Evolutionary conservation across 768 basidiomycete species (phyloP), one percentile per base, ranked within the genome.

Genomic region (Kwoniella europaea): DNA sequence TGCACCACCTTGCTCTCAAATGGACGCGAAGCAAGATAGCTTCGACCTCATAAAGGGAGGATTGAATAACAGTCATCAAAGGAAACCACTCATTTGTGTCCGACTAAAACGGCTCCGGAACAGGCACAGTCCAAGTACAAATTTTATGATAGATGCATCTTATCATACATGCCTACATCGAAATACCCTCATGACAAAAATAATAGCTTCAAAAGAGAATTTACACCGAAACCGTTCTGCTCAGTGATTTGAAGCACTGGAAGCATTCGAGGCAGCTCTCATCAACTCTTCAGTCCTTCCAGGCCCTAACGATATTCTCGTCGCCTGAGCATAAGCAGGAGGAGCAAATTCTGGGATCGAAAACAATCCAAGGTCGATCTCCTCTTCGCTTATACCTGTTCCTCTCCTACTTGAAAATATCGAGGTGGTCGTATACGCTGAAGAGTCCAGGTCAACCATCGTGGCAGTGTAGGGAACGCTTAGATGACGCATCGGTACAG

Each of bases 261-360:
- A 58, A 58, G 57, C 57, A n/a, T 35, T 58, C 6, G 57, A 58
- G 27, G 24, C 24, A 15, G 27, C 27, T 35, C 57, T 27, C 16
- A 16, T 41, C 20, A 58, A 27, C 27, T 58, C 20, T 35, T 58
- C 57, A 3, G 27, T 58, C 27, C 27, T 58, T 35, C 57, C 59
- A 20, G 35, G 59, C 18, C 59, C 59, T 24, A 46, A 43, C 6
- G 59, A 61, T 43, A 61, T 61, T n/a, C 59, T 61, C 9, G 59
- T 61, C 13, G 59, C 59, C 41, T 61, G 59, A 61, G 59, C 59
- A 24, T 61, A 61, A 61, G 59, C 59, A 5, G 59, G 59, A 43
- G 59, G 59, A 7, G 59, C 35, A 27, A 61, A 42, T 61, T 61
- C 59, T 12, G 59, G 59, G 15, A 61, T 61, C 22, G 59, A 61